A percentile compares a stretch with the other conserved stretches of the same genome.
These are phyloP conservation scores for Fistulina hepatica DNA, from an alignment of 1,284 basidiomycete genomes.

Conservation along the genomic window DNA sequence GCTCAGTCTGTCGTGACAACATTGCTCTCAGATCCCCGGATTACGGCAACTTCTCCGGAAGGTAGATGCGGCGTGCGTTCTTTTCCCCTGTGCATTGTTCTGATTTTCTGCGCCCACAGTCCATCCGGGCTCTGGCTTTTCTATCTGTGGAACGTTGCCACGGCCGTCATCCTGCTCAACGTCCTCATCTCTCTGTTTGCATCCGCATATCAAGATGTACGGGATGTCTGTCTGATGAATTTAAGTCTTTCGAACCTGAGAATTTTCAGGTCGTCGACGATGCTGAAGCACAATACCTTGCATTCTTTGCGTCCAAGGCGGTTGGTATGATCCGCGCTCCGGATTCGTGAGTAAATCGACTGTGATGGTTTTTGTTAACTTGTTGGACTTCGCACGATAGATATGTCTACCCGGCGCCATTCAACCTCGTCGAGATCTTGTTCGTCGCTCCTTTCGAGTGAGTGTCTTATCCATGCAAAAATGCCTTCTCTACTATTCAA, in stretches of 20 bases:
- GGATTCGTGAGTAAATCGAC: no score
- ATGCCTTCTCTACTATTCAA: background rate
- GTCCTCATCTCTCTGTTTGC: slow-evolving; percentile 92
- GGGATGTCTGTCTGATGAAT: slow-evolving; percentile 20
- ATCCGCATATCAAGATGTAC: slow-evolving; percentile 79
- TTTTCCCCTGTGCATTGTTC: slow-evolving; percentile 4
- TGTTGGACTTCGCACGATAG: no score
- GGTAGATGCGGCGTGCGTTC: slow-evolving; percentile 24
- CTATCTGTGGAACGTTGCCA: slow-evolving; percentile 85
- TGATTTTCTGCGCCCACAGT: slow-evolving; percentile 26
- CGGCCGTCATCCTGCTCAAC: slow-evolving; percentile 84
- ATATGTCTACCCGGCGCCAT: slow-evolving; percentile 62
- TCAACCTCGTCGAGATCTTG: slow-evolving; percentile 80
- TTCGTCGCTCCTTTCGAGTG: slow-evolving; percentile 81
- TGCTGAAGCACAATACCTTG: slow-evolving; percentile 69
- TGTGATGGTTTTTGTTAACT: no score
- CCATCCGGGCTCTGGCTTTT: slow-evolving; percentile 66
- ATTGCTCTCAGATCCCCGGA: slow-evolving; percentile 55
- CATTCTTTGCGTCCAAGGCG: slow-evolving; percentile 84
- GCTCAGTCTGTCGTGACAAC: slow-evolving; percentile 2
- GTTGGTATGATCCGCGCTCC: slow-evolving; percentile 79
- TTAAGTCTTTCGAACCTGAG: background rate
- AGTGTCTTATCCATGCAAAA: slow-evolving; percentile 20
- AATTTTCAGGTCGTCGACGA: slow-evolving; percentile 41
- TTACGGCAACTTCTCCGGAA: slow-evolving; percentile 55